Percentiles rank a stretch among this genome's conserved stretches.
Evolutionary conservation across 163 green algal genomes (phyloP).

Genomic region (Trebouxiophyceae sp.): DNA sequence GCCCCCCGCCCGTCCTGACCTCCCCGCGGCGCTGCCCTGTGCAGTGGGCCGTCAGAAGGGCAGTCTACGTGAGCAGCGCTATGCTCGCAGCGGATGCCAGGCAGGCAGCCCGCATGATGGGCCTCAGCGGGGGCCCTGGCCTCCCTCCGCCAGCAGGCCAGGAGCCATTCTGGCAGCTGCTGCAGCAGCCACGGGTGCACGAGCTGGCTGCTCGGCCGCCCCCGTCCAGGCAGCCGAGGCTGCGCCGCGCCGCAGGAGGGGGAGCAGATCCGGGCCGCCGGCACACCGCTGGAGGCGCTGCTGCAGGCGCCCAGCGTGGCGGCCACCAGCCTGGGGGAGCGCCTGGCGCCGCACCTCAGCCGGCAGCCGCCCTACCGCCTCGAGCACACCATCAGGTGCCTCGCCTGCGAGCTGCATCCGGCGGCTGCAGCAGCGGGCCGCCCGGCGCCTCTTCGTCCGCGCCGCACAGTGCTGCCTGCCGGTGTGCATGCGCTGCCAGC

Average conservation of each 20-base stretch:
- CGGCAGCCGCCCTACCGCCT: conserved; percentile 1
- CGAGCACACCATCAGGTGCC: conserved; percentile 18
- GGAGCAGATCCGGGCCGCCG: conserved; percentile 1
- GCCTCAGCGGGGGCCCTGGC: too few species aligned
- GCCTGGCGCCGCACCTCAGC: conserved; percentile 9
- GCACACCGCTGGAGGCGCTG: conserved; percentile 4
- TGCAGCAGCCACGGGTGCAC: too few species aligned
- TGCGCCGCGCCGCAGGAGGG: background rate
- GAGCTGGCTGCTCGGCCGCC: too few species aligned
- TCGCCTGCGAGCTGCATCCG: background rate
- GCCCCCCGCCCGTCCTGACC: background rate
- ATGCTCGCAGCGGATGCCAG: too few species aligned
- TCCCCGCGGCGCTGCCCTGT: background rate
- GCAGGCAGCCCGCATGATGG: too few species aligned
- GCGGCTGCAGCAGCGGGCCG: too few species aligned
- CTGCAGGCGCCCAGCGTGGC: conserved; percentile 5
- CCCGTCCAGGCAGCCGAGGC: background rate
- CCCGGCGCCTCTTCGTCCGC: too few species aligned
- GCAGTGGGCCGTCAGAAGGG: background rate
- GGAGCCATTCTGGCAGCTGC: too few species aligned
- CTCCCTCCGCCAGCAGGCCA: too few species aligned
- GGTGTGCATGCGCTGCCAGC: too few species aligned
- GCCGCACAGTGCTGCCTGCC: too few species aligned
- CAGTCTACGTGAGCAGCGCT: too few species aligned
- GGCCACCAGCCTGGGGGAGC: conserved; percentile 2